phyloP scores from a whole-genome alignment of 129 eudicot genomes.

The Centella asiatica region DNA sequence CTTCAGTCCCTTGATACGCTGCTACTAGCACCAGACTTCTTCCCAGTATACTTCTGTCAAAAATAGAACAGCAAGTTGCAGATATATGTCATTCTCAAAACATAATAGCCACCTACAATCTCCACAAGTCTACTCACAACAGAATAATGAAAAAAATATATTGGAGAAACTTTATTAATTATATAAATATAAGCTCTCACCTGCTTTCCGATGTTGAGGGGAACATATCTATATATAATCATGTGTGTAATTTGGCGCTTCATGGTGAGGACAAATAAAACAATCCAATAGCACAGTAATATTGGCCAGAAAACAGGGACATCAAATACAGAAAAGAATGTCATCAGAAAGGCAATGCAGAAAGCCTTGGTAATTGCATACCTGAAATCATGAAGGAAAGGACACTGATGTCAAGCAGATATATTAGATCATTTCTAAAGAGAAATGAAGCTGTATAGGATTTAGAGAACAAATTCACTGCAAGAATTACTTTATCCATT shows the following conservation, averaged over 20 bases:
- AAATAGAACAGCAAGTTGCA: not conserved
- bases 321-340: slow-evolving; percentile 58
- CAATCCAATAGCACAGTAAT: slow-evolving; percentile 55
- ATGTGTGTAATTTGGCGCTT: slow-evolving; percentile 69
- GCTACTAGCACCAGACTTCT: slow-evolving; percentile 33
- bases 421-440: not conserved
- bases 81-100: not conserved
- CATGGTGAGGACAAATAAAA: slow-evolving; percentile 51
- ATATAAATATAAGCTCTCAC: slow-evolving; percentile 18
- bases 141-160: not conserved
- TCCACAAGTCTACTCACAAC: not conserved
- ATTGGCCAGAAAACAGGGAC: slow-evolving; percentile 80
- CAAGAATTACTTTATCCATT: not conserved
- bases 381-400: slow-evolving; percentile 28
- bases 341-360: slow-evolving; percentile 48
- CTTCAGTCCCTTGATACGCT: slow-evolving; percentile 35
- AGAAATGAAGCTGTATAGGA: not conserved
- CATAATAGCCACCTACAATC: slow-evolving; percentile 8
- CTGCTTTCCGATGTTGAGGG: slow-evolving; percentile 50
- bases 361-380: slow-evolving; percentile 63
- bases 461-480: not conserved
- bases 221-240: slow-evolving; percentile 56
- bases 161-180: not conserved
- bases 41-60: slow-evolving; percentile 47
- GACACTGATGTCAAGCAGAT: not conserved